Conservation (phyloP, 306 rosid genomes). For the Calophaca sinica region DNA sequence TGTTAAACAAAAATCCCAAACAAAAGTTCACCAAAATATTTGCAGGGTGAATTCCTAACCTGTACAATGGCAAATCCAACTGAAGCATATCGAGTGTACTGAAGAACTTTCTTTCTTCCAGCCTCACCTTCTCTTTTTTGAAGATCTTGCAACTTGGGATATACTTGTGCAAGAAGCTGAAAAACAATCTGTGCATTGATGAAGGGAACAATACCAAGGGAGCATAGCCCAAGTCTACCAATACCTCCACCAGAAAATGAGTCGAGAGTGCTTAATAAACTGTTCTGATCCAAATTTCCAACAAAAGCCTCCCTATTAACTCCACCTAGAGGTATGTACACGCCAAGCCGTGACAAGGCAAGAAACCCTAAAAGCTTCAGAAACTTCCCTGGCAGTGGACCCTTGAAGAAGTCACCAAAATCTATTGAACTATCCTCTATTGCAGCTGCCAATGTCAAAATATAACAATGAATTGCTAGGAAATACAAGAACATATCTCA, state of each 20-base stretch:
- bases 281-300: conserved; percentile 92
- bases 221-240: conserved; percentile 94
- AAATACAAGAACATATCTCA: conserved; percentile 38
- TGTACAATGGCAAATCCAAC: conserved; percentile 96
- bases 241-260: conserved; percentile 98
- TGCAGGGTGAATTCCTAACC: conserved; percentile 56
- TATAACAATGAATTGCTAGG: conserved; percentile 47
- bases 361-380: conserved; percentile 86
- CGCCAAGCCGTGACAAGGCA: conserved; percentile 89
- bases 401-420: conserved; percentile 94
- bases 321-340: conserved; percentile 93
- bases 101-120: conserved; percentile 91
- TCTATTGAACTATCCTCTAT: conserved; percentile 94
- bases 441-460: conserved; percentile 73
- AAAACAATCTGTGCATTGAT: conserved; percentile 95
- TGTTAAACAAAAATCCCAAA: neutral
- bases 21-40: conserved; percentile 14
- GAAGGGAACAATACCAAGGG: conserved; percentile 95
- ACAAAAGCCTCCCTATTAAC: conserved; percentile 93
- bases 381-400: conserved; percentile 94
- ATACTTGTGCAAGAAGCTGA: conserved; percentile 95
- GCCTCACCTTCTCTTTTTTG: conserved; percentile 96
- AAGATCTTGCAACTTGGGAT: conserved; percentile 96
- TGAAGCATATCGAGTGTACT: conserved; percentile 92
- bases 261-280: conserved; percentile 88